Evolutionary conservation across 2,329 filamentous ascomycete species (phyloP).

Genomic region (Claviceps sp.): DNA sequence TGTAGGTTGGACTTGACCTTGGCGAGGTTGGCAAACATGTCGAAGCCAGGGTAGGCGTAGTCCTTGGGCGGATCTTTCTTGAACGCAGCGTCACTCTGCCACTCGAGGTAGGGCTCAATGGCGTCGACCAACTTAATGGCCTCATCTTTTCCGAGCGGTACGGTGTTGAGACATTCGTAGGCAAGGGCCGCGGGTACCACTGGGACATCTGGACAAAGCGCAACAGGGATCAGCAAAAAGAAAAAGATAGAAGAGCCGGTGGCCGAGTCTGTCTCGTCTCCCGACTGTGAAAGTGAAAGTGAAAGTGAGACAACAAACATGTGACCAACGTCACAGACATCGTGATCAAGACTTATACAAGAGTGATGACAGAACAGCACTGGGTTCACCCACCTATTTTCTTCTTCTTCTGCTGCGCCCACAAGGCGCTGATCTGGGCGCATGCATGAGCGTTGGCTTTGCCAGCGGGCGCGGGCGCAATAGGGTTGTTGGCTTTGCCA

Average conservation of each 20-base stretch:
- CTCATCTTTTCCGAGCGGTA: conserved; percentile 23
- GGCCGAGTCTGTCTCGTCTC: too few species aligned
- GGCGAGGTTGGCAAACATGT: conserved; percentile 32
- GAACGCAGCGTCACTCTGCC: conserved; percentile 34
- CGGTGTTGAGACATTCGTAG: conserved; percentile 23
- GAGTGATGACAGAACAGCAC: not conserved
- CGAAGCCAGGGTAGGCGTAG: conserved; percentile 35
- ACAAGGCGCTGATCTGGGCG: conserved; percentile 6
- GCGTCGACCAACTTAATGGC: conserved; percentile 23
- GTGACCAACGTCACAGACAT: too few species aligned
- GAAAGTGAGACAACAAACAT: too few species aligned
- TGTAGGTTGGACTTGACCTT: conserved; percentile 29
- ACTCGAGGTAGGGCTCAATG: conserved; percentile 29
- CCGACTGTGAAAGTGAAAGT: too few species aligned
- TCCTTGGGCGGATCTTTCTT: conserved; percentile 36
- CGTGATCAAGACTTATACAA: too few species aligned
- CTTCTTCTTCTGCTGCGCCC: conserved; percentile 6
- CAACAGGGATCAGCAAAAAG: not conserved
- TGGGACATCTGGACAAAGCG: conserved; percentile 10
- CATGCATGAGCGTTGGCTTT: conserved; percentile 5
- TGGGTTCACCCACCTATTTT: not conserved
- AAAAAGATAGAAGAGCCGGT: not conserved
- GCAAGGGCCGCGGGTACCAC: conserved; percentile 24
- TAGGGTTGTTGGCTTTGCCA: not conserved
- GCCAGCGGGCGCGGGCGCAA: conserved; percentile 12